Evolutionary conservation across 2,329 filamentous ascomycete genomes (phyloP), one percentile per base, ranked within the genome.

Genomic region (Aaosphaeria arxii): DNA sequence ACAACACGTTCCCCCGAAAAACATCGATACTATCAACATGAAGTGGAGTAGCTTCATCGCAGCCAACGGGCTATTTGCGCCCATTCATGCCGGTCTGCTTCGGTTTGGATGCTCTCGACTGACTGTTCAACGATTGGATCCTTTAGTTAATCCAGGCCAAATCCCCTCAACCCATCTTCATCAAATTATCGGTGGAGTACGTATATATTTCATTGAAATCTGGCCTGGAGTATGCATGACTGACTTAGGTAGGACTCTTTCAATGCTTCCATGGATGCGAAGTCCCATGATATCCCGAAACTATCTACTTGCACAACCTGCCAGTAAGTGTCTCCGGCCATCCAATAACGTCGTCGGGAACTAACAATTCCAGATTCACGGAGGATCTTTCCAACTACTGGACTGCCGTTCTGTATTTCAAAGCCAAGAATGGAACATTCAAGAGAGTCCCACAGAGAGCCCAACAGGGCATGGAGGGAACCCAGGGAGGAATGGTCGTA

Each of bases 401-500:
- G 63, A 64, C 63, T 11, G 63, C 64, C 5, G 61, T 62, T 3
- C 40, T 67, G 5, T 68, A 59, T 44, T 65, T 62, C 53, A 51
- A 54, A 13, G 57, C 59, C 7, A 55, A 49, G 7, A 64, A 62
- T 32, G 62, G 63, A 9, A 63, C 71, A 2, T 76, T 61, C 56
- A 74, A 75, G 56, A 62, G 73, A 63, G 64, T 71, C 60, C 57
- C 61, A 66, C 72, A 75, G 58, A 45, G 65, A 59, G 61, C 66
- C 46, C 72, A 75, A 50, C 58, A 65, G 45, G 74, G 73, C 55
- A 71, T 71, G 55, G 74, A 71, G 11, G 66, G 73, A 39, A 75
- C 66, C 1, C 53, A 66, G 5, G 74, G 74, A 3, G 72, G 73
- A 13, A 63, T 63, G 60, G 71, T 71, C 0, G 72, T 77, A 17